Base-by-base conservation (phyloP, 2,329 filamentous ascomycete genomes). In the Fusarium sp. region DNA sequence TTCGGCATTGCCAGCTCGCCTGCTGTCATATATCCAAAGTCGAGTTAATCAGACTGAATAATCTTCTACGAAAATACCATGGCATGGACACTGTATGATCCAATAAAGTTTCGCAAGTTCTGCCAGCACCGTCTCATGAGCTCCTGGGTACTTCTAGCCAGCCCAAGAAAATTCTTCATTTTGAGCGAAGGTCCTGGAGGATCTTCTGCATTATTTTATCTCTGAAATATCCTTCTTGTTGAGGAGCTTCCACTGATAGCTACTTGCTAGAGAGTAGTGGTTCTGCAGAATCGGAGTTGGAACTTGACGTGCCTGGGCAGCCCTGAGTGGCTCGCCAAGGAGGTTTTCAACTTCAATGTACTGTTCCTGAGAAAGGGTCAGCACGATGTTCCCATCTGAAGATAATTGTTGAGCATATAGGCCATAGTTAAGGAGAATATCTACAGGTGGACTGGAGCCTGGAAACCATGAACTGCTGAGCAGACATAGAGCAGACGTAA, bases 331-430 rank as follows among this genome's bases (percentile, higher is more conserved):
- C 13, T 76, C 74, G n/a, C 74, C 74, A 18, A 76, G 60, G 9
- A 76, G 56, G 33, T 75, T 76, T 44, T 76, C 74, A 20, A 73
- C 56, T 30, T 76, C 74, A 32, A 76, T 76, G 18, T 73, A 76
- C 42, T 74, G 74, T n/a, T 65, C 68, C 73, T 75, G 7, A 8
- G 33, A 14, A n/a, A 38, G 8, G n/a, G 35, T 75, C 10, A 75
- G 70, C 18, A 33, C 33, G 14, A 27, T 27, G 9, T 7, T 38
- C 11, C 10, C 18, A 17, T 10, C 27, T 18, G 9, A n/a, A 20
- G 4, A 37, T 18, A n/a, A 20, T 30, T 23, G 9, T 18, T 12
- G 20, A 18, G 4, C 15, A 23, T 37, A 45, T 18, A 15, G 46
- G 17, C 20, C 46, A 10, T 35, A 32, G 30, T 27, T 33, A 49